Base-by-base conservation (phyloP, 2,329 filamentous ascomycete species). In the Cytospora piceicola region DNA sequence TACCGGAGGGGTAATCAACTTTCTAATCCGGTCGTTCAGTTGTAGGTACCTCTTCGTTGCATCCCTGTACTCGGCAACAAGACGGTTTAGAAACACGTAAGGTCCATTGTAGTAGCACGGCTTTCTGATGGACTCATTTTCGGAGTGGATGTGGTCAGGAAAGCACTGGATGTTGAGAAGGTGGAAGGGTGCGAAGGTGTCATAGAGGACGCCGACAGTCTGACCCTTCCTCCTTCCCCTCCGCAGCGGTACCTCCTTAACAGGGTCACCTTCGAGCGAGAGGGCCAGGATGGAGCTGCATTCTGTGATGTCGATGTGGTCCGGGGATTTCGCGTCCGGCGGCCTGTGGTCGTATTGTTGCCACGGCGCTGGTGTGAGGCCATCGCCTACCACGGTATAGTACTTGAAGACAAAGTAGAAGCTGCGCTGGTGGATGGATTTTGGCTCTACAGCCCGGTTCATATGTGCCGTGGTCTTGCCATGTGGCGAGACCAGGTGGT, bases 361-460 rank as follows among this genome's bases (percentile, higher is more conserved):
- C 86, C 86, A 89, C 7, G 83, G 78, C 70, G 86, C 84, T 0
- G 87, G 86, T 36, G 80, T 78, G 51, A 86, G 81, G 4, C 81
- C 82, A 5, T 84, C 79, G 1, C 81, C 83, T 15, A 89, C 81
- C 8, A 88, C 79, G 6, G 86, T 89, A 71, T 87, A 88, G 72
- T 88, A 89, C 69, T 89, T 88, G 72, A 89, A 88, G 52, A 81
- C 84, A 72, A 89, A 88, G 69, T 88, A 82, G 72, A 88, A 88
- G 9, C 82, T 84, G 8, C 83, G 78, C 69, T 85, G 85, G 15
- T 81, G 82, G 9, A 83, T 76, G 5, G 76, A 71, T 32, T 82
- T 77, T 2, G 74, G 68, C 20, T 78, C 74, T 61, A 77, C 86
- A n/a, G 83, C 81, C 30, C 84, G 78, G 66, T 83, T 77, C 76